Percentiles rank a stretch among this genome's conserved stretches.
phyloP scores from a whole-genome alignment of 345 rosid species.

The Eutrema japonicum region DNA sequence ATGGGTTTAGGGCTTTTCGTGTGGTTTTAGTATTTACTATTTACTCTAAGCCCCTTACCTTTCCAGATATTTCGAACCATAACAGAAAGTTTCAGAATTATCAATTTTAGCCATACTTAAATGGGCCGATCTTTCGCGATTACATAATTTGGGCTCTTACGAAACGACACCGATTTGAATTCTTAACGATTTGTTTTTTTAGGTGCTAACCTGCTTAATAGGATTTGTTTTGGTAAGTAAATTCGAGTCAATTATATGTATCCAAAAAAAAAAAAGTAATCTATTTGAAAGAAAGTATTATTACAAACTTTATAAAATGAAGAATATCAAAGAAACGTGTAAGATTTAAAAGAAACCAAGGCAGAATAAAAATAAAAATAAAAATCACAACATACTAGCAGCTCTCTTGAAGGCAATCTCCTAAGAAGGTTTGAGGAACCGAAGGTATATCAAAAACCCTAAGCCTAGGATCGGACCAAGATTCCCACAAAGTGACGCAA shows the following conservation, averaged over 20 bases:
- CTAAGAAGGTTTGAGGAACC: constrained; percentile 38
- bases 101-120: not conserved
- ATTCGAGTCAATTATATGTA: not conserved
- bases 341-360: not conserved
- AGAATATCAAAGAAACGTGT: not conserved
- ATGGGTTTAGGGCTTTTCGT: constrained; percentile 29
- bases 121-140: not conserved
- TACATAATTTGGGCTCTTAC: not conserved
- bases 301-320: not conserved
- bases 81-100: not conserved
- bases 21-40: not conserved
- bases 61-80: not conserved
- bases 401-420: constrained; percentile 43
- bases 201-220: no score
- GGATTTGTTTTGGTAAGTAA: no score
- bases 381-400: constrained; percentile 40
- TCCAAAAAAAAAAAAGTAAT: not conserved
- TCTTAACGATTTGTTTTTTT: not conserved
- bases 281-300: not conserved
- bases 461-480: no score
- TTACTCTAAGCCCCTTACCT: not conserved
- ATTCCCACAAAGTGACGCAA: no score
- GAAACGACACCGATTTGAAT: not conserved
- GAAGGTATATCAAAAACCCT: constrained; percentile 40
- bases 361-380: not conserved